These are phyloP conservation scores for Pseudopyricularia javanii DNA, from an alignment of 2,329 filamentous ascomycete species.

Conservation along the genomic window DNA sequence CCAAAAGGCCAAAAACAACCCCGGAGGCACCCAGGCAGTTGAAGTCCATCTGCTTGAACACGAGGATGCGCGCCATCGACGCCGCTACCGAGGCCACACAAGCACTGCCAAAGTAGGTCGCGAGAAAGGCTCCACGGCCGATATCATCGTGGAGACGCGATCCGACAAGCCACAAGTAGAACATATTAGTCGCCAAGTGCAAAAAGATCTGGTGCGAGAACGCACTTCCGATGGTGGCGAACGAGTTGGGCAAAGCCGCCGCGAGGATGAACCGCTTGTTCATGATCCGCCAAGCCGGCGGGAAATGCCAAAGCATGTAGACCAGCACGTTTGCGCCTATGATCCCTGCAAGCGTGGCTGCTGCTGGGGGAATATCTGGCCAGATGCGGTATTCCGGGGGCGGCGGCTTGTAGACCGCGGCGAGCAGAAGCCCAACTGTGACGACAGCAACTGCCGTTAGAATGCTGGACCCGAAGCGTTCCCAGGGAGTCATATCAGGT, in stretches of 20 bases:
- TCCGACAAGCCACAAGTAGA: conserved; percentile 53
- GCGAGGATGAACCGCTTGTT: conserved; percentile 58
- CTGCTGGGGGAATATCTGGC: conserved; percentile 47
- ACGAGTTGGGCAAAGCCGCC: conserved; percentile 50
- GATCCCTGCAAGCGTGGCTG: conserved; percentile 51
- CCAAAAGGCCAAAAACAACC: conserved; percentile 46
- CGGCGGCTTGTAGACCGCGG: conserved; percentile 29
- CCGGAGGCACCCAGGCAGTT: conserved; percentile 54
- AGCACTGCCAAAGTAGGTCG: conserved; percentile 53
- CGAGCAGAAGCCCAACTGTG: conserved; percentile 38
- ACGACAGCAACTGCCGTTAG: conserved; percentile 29
- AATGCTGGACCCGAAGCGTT: conserved; percentile 43
- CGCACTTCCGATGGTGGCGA: conserved; percentile 48
- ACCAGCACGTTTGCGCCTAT: conserved; percentile 46
- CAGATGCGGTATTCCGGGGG: conserved; percentile 35
- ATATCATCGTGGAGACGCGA: conserved; percentile 57
- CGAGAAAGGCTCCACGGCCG: conserved; percentile 55
- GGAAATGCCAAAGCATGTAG: conserved; percentile 48
- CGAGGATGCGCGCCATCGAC: conserved; percentile 23
- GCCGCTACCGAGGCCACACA: conserved; percentile 35
- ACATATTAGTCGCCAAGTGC: conserved; percentile 56
- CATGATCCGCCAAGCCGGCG: conserved; percentile 51
- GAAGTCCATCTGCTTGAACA: background rate
- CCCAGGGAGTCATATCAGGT: conserved; percentile 36
- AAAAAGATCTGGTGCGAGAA: conserved; percentile 55